Percentiles rank a stretch among this genome's conserved stretches.
phyloP scores from a whole-genome alignment of 805 yeast genomes.

The Candida gorgasii region DNA sequence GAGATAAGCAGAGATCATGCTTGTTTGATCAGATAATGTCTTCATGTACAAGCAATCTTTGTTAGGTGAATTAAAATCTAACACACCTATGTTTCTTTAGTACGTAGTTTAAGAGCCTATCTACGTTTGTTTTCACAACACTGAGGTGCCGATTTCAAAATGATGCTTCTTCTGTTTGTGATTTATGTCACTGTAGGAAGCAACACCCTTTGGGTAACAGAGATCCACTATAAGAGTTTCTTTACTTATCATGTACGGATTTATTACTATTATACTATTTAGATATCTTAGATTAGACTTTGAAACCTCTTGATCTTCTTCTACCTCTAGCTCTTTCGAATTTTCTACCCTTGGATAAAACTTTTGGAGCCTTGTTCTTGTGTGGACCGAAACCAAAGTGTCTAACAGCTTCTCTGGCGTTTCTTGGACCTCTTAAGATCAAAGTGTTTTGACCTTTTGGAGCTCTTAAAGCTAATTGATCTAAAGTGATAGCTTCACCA shows the following conservation, averaged over 20 bases:
- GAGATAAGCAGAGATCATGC: too few species aligned
- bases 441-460: conserved; percentile 99
- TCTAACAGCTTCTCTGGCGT: conserved; percentile 98
- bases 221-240: neutral
- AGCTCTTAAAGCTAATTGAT: conserved; percentile 98
- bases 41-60: too few species aligned
- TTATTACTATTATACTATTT: conserved; percentile 6
- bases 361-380: conserved; percentile 99
- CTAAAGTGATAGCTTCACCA: conserved; percentile 99
- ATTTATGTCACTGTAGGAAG: too few species aligned
- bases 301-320: conserved; percentile 99
- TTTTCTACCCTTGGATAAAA: conserved; percentile 96
- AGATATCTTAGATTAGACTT: conserved; percentile 71
- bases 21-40: too few species aligned
- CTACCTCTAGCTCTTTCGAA: conserved; percentile 99
- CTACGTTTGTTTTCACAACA: too few species aligned
- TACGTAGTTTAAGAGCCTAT: too few species aligned
- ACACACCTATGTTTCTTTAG: too few species aligned
- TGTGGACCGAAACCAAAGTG: conserved; percentile 99
- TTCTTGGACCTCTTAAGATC: conserved; percentile 98
- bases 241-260: neutral
- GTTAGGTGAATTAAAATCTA: too few species aligned
- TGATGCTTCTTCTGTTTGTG: too few species aligned
- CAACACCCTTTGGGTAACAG: neutral
- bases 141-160: too few species aligned